Evolutionary conservation across 768 basidiomycete species (phyloP).

Genomic region (Leccinum boreale): DNA sequence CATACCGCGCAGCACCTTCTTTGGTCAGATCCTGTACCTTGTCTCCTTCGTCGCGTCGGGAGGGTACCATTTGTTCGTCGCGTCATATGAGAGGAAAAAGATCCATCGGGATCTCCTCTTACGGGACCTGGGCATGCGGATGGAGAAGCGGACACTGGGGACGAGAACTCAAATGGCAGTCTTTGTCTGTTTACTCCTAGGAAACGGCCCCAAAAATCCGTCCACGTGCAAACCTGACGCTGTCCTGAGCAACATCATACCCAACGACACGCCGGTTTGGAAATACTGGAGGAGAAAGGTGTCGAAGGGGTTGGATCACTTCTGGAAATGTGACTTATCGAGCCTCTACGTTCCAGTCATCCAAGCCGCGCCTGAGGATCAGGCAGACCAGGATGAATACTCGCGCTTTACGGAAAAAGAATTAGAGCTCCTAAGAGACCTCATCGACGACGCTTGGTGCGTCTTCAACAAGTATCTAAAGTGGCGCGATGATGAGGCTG

Average conservation of each 20-base stretch:
- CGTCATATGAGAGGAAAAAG: slow-evolving; percentile 28
- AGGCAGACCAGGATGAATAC: slow-evolving; percentile 8
- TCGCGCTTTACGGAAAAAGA: slow-evolving; percentile 7
- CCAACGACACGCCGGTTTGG: slow-evolving; percentile 30
- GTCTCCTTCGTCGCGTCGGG: slow-evolving; percentile 29
- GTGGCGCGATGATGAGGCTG: slow-evolving; percentile 8
- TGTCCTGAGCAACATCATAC: slow-evolving; percentile 16
- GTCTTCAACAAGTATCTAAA: slow-evolving; percentile 14
- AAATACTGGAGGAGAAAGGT: slow-evolving; percentile 26
- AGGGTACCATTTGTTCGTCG: slow-evolving; percentile 30
- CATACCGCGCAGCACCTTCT: slow-evolving; percentile 28
- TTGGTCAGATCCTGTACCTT: slow-evolving; percentile 33
- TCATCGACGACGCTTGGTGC: slow-evolving; percentile 24
- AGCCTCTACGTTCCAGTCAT: slow-evolving; percentile 15
- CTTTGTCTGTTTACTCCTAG: slow-evolving; percentile 22
- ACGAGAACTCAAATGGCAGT: slow-evolving; percentile 31
- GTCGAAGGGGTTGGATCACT: slow-evolving; percentile 12
- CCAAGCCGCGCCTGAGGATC: slow-evolving; percentile 3
- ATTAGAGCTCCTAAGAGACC: slow-evolving; percentile 7
- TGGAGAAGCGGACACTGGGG: slow-evolving; percentile 15
- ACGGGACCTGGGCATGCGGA: slow-evolving; percentile 1
- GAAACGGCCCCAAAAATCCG: slow-evolving; percentile 2
- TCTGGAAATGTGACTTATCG: slow-evolving; percentile 3
- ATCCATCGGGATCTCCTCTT: slow-evolving; percentile 20
- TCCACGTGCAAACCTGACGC: slow-evolving; percentile 1